These are phyloP conservation scores for Hypoxylon rickii DNA, from an alignment of 495 filamentous ascomycete species.

Conservation along the genomic window DNA sequence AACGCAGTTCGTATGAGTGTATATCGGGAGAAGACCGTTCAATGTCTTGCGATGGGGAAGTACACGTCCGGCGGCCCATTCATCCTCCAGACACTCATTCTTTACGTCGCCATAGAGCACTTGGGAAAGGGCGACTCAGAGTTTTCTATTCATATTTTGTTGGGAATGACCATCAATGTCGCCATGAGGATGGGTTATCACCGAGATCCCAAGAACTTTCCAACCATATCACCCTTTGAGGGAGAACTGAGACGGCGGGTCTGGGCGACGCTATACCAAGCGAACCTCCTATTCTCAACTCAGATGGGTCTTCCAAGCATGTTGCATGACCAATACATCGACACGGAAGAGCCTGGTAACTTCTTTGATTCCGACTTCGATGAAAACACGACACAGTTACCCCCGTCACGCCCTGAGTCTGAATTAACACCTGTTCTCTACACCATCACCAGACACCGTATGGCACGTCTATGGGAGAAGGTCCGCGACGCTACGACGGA, in stretches of 20 bases:
- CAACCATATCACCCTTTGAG: constrained; percentile 47
- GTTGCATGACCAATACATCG: constrained; percentile 38
- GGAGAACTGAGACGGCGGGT: constrained; percentile 41
- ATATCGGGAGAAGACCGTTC: constrained; percentile 41
- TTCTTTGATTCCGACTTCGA: constrained; percentile 50
- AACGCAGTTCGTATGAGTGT: constrained; percentile 2
- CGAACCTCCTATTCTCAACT: constrained; percentile 26
- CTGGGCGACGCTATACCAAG: constrained; percentile 45
- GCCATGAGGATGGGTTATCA: constrained; percentile 63
- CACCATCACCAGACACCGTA: constrained; percentile 45
- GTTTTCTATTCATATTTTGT: constrained; percentile 38
- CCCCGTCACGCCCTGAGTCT: constrained; percentile 41
- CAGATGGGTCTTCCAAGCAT: constrained; percentile 48
- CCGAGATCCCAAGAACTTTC: constrained; percentile 57
- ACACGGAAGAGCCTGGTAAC: constrained; percentile 50
- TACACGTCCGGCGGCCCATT: constrained; percentile 42
- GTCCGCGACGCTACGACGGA: constrained; percentile 46
- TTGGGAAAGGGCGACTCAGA: constrained; percentile 34
- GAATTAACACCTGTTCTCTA: constrained; percentile 46
- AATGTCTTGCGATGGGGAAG: constrained; percentile 42
- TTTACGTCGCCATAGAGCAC: constrained; percentile 39
- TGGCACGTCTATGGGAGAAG: constrained; percentile 48
- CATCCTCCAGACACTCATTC: constrained; percentile 41
- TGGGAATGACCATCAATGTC: constrained; percentile 42
- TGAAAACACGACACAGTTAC: constrained; percentile 40